Evolutionary conservation across 805 yeast genomes (phyloP).

Genomic region (Saccharomycopsis selenospora): DNA sequence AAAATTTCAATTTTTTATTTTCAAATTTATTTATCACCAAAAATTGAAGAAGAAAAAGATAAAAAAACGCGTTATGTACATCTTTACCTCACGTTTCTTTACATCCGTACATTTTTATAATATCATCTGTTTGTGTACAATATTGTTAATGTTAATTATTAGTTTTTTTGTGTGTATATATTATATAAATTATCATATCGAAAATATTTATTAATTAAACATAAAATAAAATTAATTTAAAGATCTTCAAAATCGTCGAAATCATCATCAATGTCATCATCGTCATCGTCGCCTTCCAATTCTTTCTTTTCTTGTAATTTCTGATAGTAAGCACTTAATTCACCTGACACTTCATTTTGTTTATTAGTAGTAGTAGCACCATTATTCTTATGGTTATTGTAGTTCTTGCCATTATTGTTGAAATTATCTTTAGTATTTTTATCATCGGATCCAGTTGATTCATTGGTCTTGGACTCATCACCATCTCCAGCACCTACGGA

Average conservation of each 20-base stretch:
- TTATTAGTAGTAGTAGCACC: constrained; percentile 21
- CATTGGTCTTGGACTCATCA: constrained; percentile 15
- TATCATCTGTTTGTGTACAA: too few species aligned
- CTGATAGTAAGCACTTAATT: constrained; percentile 68
- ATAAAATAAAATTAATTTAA: too few species aligned
- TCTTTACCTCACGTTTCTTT: too few species aligned
- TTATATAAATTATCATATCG: too few species aligned
- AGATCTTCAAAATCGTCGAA: constrained; percentile 30
- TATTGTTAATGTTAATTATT: too few species aligned
- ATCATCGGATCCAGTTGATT: constrained; percentile 16
- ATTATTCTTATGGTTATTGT: constrained; percentile 7
- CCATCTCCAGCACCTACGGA: constrained; percentile 22
- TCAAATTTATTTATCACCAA: too few species aligned
- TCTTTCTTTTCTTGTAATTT: constrained; percentile 65
- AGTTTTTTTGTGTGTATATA: too few species aligned
- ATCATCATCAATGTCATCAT: constrained; percentile 39
- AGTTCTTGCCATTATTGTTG: constrained; percentile 9
- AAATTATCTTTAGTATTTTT: constrained; percentile 23
- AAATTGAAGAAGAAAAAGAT: too few species aligned
- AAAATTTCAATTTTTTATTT: too few species aligned
- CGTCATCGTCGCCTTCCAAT: constrained; percentile 49
- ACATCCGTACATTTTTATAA: too few species aligned
- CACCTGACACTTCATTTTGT: constrained; percentile 45
- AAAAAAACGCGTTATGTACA: too few species aligned
- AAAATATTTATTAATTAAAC: too few species aligned